Percentiles rank a stretch among this genome's conserved stretches.
Evolutionary conservation across 768 basidiomycete genomes (phyloP).

Genomic region (Boletus subparvulus): DNA sequence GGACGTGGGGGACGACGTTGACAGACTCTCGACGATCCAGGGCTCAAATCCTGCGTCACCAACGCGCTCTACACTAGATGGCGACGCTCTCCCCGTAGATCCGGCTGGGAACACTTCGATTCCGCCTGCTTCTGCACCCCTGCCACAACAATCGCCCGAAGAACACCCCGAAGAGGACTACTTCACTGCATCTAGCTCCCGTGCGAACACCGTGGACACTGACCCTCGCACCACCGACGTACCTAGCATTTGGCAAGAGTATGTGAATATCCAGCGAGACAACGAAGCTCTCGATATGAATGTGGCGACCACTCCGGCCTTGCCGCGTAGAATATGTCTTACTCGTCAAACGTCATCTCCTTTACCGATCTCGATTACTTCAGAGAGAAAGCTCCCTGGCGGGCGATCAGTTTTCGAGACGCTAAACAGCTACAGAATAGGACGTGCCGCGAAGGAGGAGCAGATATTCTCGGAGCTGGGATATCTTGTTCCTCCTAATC

Average conservation of each 20-base stretch:
- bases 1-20: constrained; percentile 49
- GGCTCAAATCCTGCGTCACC: constrained; percentile 28
- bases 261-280: constrained; percentile 25
- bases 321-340: constrained; percentile 52
- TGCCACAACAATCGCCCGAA: constrained; percentile 23
- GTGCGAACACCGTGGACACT: constrained; percentile 22
- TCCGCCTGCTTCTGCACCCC: constrained; percentile 17
- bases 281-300: constrained; percentile 30
- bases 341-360: constrained; percentile 68
- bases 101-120: constrained; percentile 5
- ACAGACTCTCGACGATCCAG: constrained; percentile 24
- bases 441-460: constrained; percentile 63
- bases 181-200: constrained; percentile 29
- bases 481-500: constrained; percentile 78
- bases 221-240: constrained; percentile 14
- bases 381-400: constrained; percentile 33
- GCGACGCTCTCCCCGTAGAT: constrained; percentile 8
- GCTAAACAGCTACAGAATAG: constrained; percentile 35
- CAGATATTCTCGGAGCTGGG: constrained; percentile 62
- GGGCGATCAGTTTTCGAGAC: constrained; percentile 36
- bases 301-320: constrained; percentile 43
- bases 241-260: constrained; percentile 30
- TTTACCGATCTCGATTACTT: constrained; percentile 44
- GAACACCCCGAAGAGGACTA: constrained; percentile 32
- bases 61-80: constrained; percentile 3